Evolutionary conservation across 306 rosid genomes (phyloP).

Genomic region (Fragaria iinumae): DNA sequence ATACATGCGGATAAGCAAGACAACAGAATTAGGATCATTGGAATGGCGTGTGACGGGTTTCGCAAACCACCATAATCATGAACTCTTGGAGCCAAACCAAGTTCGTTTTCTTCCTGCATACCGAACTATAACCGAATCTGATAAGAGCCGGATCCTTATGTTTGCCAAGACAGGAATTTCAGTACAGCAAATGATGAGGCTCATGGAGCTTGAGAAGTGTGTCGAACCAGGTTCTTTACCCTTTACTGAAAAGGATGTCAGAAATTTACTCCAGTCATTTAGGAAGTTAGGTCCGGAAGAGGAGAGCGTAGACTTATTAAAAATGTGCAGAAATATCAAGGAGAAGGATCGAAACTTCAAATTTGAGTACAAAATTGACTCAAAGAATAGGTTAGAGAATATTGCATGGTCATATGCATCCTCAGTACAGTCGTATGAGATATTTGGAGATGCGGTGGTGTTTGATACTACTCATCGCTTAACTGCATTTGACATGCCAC

Average conservation of each 20-base stretch:
- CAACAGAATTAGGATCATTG: conserved; percentile 70
- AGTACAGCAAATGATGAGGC: conserved; percentile 98
- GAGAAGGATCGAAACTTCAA: conserved; percentile 87
- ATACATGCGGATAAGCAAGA: conserved; percentile 88
- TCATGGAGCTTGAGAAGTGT: conserved; percentile 95
- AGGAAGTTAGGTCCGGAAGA: conserved; percentile 90
- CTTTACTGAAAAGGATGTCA: conserved; percentile 93
- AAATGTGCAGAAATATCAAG: conserved; percentile 86
- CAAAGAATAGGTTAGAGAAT: conserved; percentile 70
- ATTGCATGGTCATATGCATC: conserved; percentile 98
- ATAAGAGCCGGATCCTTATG: conserved; percentile 84
- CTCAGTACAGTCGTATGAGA: conserved; percentile 71
- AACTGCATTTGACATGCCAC: conserved; percentile 91
- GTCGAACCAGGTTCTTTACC: conserved; percentile 91
- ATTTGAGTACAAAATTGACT: conserved; percentile 79
- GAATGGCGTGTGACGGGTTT: conserved; percentile 98
- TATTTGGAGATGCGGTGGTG: conserved; percentile 88
- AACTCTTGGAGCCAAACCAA: conserved; percentile 88
- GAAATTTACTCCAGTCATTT: conserved; percentile 85
- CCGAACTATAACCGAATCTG: conserved; percentile 81
- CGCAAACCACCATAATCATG: conserved; percentile 90
- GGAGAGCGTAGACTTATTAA: conserved; percentile 76
- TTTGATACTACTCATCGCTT: conserved; percentile 91
- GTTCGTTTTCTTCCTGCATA: conserved; percentile 99
- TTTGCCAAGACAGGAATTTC: conserved; percentile 95